A percentile compares a stretch with the other conserved stretches of the same genome.
Evolutionary conservation across 2,329 filamentous ascomycete genomes (phyloP).

Genomic region (Capronia americana): DNA sequence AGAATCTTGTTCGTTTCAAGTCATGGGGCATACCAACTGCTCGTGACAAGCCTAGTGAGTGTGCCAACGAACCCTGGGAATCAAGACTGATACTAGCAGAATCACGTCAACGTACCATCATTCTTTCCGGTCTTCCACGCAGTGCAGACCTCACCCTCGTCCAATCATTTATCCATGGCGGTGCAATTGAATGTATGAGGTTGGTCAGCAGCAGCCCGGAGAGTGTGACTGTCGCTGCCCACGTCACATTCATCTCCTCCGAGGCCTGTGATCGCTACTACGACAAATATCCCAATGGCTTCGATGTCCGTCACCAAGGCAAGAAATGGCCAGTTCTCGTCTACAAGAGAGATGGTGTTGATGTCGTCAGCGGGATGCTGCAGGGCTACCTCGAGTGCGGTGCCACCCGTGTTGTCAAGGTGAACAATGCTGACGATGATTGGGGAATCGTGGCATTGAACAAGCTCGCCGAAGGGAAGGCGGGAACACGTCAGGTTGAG

Average conservation of each 20-base stretch:
- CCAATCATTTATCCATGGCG: conserved; percentile 49
- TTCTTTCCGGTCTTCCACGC: conserved; percentile 48
- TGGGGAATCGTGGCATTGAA: conserved; percentile 47
- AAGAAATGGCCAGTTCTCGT: conserved; percentile 45
- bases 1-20: conserved; percentile 43
- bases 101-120: conserved; percentile 42
- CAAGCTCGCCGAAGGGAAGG: conserved; percentile 48
- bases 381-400: conserved; percentile 49
- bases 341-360: conserved; percentile 49
- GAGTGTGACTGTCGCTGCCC: conserved; percentile 38
- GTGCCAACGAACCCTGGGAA: background rate
- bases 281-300: conserved; percentile 47
- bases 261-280: conserved; percentile 47
- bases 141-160: conserved; percentile 44
- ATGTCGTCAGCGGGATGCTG: conserved; percentile 51
- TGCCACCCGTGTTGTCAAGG: conserved; percentile 55
- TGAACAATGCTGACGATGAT: conserved; percentile 50
- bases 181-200: conserved; percentile 46
- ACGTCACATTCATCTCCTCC: conserved; percentile 47
- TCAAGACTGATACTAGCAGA: conserved; percentile 22
- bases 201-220: conserved; percentile 31
- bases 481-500: conserved; percentile 51
- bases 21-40: conserved; percentile 43
- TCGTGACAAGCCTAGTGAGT: conserved; percentile 40
- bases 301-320: conserved; percentile 44